phyloP scores from a whole-genome alignment of 202 grass and related monocot species.

The Miscanthus sacchariflorus region DNA sequence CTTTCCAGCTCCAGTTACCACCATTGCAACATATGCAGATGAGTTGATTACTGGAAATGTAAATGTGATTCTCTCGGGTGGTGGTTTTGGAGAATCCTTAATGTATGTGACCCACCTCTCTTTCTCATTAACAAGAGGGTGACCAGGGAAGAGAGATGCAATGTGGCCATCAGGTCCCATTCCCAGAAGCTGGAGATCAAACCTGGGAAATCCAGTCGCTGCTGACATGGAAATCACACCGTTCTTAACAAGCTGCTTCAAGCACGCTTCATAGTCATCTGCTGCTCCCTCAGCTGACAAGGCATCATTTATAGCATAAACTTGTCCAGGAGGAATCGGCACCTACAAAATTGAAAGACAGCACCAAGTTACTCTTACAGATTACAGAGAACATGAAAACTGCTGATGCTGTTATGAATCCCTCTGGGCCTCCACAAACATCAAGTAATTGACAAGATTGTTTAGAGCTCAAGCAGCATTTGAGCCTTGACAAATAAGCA shows the following conservation, averaged over 20 bases:
- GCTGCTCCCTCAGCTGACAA: slow-evolving; percentile 88
- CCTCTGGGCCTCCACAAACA: background rate
- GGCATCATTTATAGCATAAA: slow-evolving; percentile 94
- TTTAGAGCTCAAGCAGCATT: background rate
- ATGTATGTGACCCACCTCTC: slow-evolving; percentile 87
- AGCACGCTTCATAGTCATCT: slow-evolving; percentile 75
- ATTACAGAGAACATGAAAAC: background rate
- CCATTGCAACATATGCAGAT: slow-evolving; percentile 85
- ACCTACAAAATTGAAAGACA: slow-evolving; percentile 56
- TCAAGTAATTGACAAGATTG: background rate
- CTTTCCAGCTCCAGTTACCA: slow-evolving; percentile 80
- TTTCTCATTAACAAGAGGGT: slow-evolving; percentile 77
- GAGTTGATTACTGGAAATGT: slow-evolving; percentile 96
- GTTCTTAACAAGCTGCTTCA: slow-evolving; percentile 83
- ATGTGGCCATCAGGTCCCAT: slow-evolving; percentile 98
- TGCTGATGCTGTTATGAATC: background rate
- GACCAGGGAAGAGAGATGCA: slow-evolving; percentile 95
- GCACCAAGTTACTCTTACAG: slow-evolving; percentile 14
- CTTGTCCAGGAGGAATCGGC: slow-evolving; percentile 78
- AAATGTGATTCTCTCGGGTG: slow-evolving; percentile 92
- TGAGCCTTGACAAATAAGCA: background rate
- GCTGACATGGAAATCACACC: slow-evolving; percentile 61
- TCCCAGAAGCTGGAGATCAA: slow-evolving; percentile 91
- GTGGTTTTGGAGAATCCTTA: slow-evolving; percentile 93
- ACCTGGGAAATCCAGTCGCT: slow-evolving; percentile 73